Evolutionary conservation across 352 stramenopile genomes (phyloP), one percentile per base, ranked within the genome.

Genomic region (Thalassiosira ordinaria): DNA sequence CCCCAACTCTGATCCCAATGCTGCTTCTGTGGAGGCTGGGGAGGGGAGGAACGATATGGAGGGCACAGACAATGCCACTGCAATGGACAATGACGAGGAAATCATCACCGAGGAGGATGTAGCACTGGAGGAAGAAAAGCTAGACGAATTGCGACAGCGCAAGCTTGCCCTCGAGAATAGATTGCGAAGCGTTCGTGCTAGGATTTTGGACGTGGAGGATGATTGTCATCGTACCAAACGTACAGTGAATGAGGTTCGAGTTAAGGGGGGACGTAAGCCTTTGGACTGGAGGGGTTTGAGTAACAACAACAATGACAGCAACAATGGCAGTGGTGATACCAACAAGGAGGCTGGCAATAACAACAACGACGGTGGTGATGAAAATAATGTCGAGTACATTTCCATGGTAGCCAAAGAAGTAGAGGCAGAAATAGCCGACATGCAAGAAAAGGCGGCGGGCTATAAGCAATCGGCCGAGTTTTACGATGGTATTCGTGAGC

Each of bases 401-500:
- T 47, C 61, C 29, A 33, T 57, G 1, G 31, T 22, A n/a, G 1
- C 27, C 9, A n/a, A n/a, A n/a, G 49, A 44, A 22, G 18, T 80
- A 5, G 33, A 80, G 9, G 52, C 39, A 4, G 73, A 85, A 61
- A 61, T 76, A 22, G 61, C 68, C 2, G 52, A 88, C 22, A 57
- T 89, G 20, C 5, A 84, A 60, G 20, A 80, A 49, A 78, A 78
- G 53, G 63, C 77, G 22, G 13, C 66, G 6, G 75, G 89, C 44
- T 66, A 88, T 9, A 61, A 82, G 26, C 63, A 89, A 69, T 89
- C 88, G 44, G 61, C 65, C 27, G 62, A 80, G 0, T 92, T 81
- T 55, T 91, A 92, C 67, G 47, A 89, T 49, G 77, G 68, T 11
- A 81, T 89, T n/a, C 46, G 74, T 37, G 63, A 83, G 62, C 56